These are phyloP conservation scores for Ilyonectria robusta DNA, from an alignment of 2,329 filamentous ascomycete genomes.

Conservation along the genomic window DNA sequence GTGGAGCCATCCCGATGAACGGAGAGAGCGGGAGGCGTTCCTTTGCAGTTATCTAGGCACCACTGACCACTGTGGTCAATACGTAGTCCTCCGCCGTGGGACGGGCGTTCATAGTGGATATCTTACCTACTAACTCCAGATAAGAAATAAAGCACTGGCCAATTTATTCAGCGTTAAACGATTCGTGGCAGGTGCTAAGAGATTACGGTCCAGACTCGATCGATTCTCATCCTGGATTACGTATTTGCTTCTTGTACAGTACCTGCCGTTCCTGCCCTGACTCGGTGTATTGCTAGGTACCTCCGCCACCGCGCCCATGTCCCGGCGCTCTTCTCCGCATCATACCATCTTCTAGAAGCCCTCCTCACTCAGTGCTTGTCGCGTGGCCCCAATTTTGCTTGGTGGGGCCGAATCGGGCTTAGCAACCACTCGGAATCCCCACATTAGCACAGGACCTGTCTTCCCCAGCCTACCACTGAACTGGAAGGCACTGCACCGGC, in stretches of 20 bases:
- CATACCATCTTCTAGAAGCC: constrained; percentile 34
- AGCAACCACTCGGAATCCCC: constrained; percentile 40
- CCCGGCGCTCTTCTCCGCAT: not conserved
- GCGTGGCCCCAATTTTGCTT: constrained; percentile 28
- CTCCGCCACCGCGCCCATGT: not conserved
- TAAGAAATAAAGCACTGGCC: constrained; percentile 25
- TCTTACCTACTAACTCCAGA: constrained; percentile 2
- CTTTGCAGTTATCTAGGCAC: not conserved
- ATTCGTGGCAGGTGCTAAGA: constrained; percentile 18
- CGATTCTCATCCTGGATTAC: constrained; percentile 13
- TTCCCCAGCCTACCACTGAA: constrained; percentile 44
- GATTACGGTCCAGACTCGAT: constrained; percentile 7
- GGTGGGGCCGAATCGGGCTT: constrained; percentile 27
- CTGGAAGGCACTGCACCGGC: constrained; percentile 41
- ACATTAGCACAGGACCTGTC: constrained; percentile 19
- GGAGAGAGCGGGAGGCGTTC: not conserved
- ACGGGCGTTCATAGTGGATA: constrained; percentile 10
- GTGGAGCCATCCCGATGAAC: not conserved
- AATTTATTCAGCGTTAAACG: constrained; percentile 11
- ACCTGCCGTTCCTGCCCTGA: constrained; percentile 10
- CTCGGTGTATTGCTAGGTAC: not conserved
- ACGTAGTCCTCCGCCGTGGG: not conserved
- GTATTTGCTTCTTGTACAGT: constrained; percentile 14
- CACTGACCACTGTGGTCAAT: not conserved
- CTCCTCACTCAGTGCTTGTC: not conserved